Evolutionary conservation across 768 basidiomycete genomes (phyloP).

Genomic region (Serendipita vermifera): DNA sequence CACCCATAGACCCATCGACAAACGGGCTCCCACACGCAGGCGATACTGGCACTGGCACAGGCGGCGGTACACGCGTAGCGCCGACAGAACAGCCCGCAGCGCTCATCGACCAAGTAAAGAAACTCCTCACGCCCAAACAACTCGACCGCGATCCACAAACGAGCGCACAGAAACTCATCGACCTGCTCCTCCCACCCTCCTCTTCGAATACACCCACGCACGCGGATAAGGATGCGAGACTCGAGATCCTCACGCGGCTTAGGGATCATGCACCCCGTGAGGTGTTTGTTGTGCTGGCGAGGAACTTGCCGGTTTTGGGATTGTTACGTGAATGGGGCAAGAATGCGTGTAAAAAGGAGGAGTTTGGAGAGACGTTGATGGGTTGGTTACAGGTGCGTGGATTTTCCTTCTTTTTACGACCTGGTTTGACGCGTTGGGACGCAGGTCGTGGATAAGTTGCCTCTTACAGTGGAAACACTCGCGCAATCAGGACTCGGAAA

Average conservation of each 20-base stretch:
- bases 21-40: too few species aligned
- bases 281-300: constrained; percentile 77
- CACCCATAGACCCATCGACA: neutral
- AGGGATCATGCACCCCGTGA: constrained; percentile 75
- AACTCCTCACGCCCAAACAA: neutral
- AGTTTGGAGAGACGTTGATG: constrained; percentile 56
- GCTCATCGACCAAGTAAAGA: constrained; percentile 1
- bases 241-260: constrained; percentile 69
- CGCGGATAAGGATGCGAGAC: constrained; percentile 25
- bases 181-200: neutral
- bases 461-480: constrained; percentile 55
- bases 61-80: neutral
- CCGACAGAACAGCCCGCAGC: neutral
- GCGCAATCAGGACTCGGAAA: constrained; percentile 67
- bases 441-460: constrained; percentile 75
- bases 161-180: neutral
- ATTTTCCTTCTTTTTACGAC: constrained; percentile 9
- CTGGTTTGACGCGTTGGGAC: constrained; percentile 7
- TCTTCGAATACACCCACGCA: neutral
- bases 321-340: constrained; percentile 68
- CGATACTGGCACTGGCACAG: too few species aligned
- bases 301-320: constrained; percentile 61
- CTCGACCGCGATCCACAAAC: neutral
- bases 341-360: constrained; percentile 37
- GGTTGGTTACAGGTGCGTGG: constrained; percentile 70